Percentiles rank a stretch among this genome's conserved stretches.
Conservation (phyloP, 176 grass and related monocot species). For the Triticum timopheevii region DNA sequence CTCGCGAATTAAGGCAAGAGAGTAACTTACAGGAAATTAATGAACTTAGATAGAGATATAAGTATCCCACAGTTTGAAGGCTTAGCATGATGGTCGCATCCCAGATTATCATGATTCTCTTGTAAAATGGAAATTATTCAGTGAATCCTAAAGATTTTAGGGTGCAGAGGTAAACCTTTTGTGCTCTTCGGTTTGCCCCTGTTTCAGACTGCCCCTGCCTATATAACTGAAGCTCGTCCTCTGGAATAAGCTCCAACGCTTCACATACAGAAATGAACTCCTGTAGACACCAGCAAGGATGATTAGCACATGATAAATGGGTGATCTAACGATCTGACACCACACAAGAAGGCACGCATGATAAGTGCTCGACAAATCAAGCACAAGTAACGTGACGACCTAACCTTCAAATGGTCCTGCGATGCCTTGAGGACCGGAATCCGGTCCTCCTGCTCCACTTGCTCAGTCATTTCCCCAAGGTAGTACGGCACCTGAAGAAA, state of each 20-base stretch:
- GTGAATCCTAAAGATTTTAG: not conserved
- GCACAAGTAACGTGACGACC: not conserved
- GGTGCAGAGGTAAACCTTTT: conserved; percentile 38
- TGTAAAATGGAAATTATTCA: not conserved
- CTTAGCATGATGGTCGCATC: not conserved
- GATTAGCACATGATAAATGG: not conserved
- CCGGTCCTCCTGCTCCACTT: conserved; percentile 57
- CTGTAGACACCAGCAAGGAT: conserved; percentile 23
- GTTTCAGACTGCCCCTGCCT: conserved; percentile 46
- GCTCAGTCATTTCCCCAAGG: conserved; percentile 78
- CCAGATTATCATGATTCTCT: not conserved
- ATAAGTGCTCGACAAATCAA: not conserved
- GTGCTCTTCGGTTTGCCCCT: conserved; percentile 54
- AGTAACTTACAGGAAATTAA: not conserved
- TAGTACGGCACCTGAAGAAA: conserved; percentile 67
- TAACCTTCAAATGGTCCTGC: conserved; percentile 83
- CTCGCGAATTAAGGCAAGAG: not conserved
- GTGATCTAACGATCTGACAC: not conserved
- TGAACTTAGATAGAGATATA: not conserved
- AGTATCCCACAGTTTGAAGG: not conserved
- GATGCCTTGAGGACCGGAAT: conserved; percentile 56
- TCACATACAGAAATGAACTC: conserved; percentile 88
- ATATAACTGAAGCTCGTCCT: conserved; percentile 58
- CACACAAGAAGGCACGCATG: not conserved
- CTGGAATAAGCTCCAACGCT: conserved; percentile 72